Evolutionary conservation across 768 basidiomycete species (phyloP).

Genomic region (Boletus patriciae): DNA sequence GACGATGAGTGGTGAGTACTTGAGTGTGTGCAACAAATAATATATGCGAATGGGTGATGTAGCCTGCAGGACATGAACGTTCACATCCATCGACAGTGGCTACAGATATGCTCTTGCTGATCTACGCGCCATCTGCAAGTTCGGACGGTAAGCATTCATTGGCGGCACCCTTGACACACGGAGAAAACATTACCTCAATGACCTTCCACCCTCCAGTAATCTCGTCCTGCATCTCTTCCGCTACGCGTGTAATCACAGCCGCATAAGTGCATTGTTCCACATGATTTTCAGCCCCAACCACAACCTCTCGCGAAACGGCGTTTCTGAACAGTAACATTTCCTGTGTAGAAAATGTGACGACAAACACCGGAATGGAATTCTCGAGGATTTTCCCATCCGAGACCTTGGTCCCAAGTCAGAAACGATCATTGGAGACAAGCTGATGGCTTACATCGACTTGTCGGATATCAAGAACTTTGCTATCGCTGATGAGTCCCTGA

Average conservation of each 20-base stretch:
- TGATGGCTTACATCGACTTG: conserved; percentile 81
- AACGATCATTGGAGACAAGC: neutral
- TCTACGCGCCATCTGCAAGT: conserved; percentile 49
- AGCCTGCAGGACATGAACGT: neutral
- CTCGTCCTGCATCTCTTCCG: conserved; percentile 87
- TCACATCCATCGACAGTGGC: neutral
- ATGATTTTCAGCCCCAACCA: conserved; percentile 83
- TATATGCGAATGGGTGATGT: conserved; percentile 11
- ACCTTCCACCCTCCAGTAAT: conserved; percentile 98
- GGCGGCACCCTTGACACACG: neutral
- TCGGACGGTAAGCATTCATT: neutral
- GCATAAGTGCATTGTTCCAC: conserved; percentile 95
- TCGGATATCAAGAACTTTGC: conserved; percentile 94
- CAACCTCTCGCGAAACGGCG: conserved; percentile 81
- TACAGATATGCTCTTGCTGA: conserved; percentile 52
- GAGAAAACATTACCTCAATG: conserved; percentile 69
- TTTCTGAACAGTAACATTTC: conserved; percentile 92
- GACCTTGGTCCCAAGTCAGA: conserved; percentile 47
- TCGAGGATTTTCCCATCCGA: conserved; percentile 88
- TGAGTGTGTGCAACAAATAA: conserved; percentile 19
- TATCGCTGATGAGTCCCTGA: conserved; percentile 89
- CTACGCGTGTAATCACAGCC: conserved; percentile 84
- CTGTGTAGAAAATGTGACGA: conserved; percentile 90
- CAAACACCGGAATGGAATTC: conserved; percentile 84
- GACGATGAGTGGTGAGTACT: conserved; percentile 33